Conservation (phyloP, 768 basidiomycete genomes). For the Kwoniella mangroviensis region DNA sequence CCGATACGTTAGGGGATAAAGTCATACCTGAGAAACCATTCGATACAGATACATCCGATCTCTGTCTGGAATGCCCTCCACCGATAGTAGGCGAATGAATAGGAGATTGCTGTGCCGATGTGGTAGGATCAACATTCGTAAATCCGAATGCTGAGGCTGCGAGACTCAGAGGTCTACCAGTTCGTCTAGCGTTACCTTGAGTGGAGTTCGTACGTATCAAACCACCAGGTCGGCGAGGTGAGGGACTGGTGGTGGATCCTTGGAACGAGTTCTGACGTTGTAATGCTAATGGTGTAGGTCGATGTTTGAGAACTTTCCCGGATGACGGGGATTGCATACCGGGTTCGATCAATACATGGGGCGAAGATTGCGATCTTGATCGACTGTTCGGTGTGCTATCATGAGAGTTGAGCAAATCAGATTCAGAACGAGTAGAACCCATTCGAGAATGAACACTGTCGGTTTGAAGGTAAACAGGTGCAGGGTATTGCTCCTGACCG, state of each 20-base stretch:
- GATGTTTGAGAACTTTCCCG: constrained; percentile 45
- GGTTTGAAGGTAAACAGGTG: constrained; percentile 21
- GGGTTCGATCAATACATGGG: constrained; percentile 39
- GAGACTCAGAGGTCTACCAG: constrained; percentile 40
- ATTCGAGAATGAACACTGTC: constrained; percentile 33
- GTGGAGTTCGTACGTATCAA: constrained; percentile 49
- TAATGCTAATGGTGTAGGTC: constrained; percentile 45
- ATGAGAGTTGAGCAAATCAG: constrained; percentile 34
- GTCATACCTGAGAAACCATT: constrained; percentile 48
- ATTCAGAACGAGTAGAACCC: constrained; percentile 34
- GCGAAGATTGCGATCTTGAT: constrained; percentile 53
- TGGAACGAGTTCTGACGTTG: constrained; percentile 54
- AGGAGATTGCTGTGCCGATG: constrained; percentile 28
- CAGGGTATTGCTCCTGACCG: constrained; percentile 35
- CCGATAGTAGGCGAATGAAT: constrained; percentile 36
- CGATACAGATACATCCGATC: constrained; percentile 42
- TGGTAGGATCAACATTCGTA: constrained; percentile 47
- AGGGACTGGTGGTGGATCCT: constrained; percentile 44
- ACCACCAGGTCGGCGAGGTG: constrained; percentile 45
- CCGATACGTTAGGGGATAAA: constrained; percentile 50
- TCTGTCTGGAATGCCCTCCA: constrained; percentile 41
- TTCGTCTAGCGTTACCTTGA: constrained; percentile 36
- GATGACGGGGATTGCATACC: constrained; percentile 43
- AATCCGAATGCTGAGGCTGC: constrained; percentile 57
- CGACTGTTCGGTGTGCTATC: constrained; percentile 39